phyloP scores from a whole-genome alignment of 495 filamentous ascomycete genomes.

The Aspergillus ostianus region DNA sequence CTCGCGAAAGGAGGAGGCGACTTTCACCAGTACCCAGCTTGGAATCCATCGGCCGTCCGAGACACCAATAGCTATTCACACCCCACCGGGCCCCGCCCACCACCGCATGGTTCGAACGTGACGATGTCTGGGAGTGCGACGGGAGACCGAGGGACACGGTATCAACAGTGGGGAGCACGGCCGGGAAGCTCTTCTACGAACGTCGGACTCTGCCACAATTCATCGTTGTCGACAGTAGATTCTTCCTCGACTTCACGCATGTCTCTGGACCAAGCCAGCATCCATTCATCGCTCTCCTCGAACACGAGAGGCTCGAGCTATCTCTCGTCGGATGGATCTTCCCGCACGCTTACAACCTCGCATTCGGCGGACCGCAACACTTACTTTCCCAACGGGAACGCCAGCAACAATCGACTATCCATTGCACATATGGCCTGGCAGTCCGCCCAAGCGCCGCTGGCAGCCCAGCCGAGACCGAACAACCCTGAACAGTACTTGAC shows the following conservation, averaged over 20 bases:
- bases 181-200: constrained; percentile 54
- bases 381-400: constrained; percentile 25
- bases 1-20: constrained; percentile 74
- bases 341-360: constrained; percentile 53
- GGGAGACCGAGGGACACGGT: constrained; percentile 64
- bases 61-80: constrained; percentile 53
- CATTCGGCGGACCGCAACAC: constrained; percentile 41
- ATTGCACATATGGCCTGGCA: constrained; percentile 32
- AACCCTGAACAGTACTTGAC: constrained; percentile 56
- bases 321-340: constrained; percentile 63
- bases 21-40: constrained; percentile 86
- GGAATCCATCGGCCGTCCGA: constrained; percentile 52
- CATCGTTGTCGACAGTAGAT: constrained; percentile 59
- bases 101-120: constrained; percentile 60
- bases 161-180: constrained; percentile 67
- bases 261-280: constrained; percentile 67
- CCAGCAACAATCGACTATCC: constrained; percentile 28
- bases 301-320: constrained; percentile 61
- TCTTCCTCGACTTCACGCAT: constrained; percentile 67
- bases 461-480: constrained; percentile 37
- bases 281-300: constrained; percentile 60
- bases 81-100: constrained; percentile 65
- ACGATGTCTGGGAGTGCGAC: constrained; percentile 64
- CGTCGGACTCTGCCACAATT: constrained; percentile 60
- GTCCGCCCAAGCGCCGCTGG: constrained; percentile 43